Conservation (phyloP, 2,329 filamentous ascomycete species). For the Colletotrichum lentis region DNA sequence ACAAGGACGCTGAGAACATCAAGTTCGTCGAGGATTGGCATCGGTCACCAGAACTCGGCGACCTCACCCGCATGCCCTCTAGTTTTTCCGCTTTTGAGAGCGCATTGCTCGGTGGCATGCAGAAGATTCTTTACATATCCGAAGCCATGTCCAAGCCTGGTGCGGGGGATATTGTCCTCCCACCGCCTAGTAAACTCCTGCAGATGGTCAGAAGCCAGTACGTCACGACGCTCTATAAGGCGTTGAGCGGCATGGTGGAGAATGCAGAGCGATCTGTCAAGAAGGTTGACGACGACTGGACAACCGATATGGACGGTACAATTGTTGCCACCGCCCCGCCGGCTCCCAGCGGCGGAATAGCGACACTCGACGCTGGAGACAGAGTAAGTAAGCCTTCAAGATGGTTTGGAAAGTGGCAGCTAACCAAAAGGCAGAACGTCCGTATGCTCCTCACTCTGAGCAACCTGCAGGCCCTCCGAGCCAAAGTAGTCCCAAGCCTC, state of each 20-base stretch:
- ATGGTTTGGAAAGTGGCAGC: not conserved
- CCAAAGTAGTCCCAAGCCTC: constrained; percentile 84
- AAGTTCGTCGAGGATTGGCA: constrained; percentile 95
- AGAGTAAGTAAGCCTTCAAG: constrained; percentile 54
- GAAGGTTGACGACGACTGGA: constrained; percentile 70
- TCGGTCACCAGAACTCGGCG: constrained; percentile 78
- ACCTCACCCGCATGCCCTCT: constrained; percentile 89
- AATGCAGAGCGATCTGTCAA: constrained; percentile 83
- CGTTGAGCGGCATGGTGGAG: constrained; percentile 93
- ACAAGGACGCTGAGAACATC: constrained; percentile 89
- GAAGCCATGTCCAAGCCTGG: constrained; percentile 81
- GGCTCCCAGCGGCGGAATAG: constrained; percentile 52
- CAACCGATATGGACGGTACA: constrained; percentile 56
- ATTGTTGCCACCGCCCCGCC: constrained; percentile 48
- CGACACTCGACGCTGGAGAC: constrained; percentile 63
- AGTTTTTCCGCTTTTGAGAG: constrained; percentile 88
- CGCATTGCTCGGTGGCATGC: constrained; percentile 82
- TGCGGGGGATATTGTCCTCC: constrained; percentile 78
- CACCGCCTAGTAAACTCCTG: constrained; percentile 85
- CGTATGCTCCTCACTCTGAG: constrained; percentile 93
- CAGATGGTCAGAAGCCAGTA: constrained; percentile 93
- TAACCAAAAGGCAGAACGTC: constrained; percentile 69
- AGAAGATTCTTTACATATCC: constrained; percentile 93
- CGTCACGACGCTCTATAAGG: constrained; percentile 92
- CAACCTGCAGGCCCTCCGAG: constrained; percentile 85